Evolutionary conservation across 2,329 filamentous ascomycete genomes (phyloP), one percentile per base, ranked within the genome.

Genomic region (Arthrobotrys iridis): DNA sequence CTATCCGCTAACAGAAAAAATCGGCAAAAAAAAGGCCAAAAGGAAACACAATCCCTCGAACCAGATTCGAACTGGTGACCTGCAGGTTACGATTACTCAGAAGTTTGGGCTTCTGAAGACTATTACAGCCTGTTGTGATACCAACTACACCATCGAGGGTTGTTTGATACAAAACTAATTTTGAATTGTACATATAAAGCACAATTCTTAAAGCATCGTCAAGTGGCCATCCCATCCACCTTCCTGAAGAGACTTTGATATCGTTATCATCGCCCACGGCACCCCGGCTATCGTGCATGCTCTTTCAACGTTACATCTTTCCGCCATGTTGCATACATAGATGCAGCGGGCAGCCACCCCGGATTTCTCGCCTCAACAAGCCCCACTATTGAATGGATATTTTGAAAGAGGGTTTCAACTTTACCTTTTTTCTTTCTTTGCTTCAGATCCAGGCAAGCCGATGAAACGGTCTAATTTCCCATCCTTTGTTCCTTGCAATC

Each of bases 61-160:
- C 70, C 70, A 74, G 70, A 74, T 74, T 74, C 70, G 70, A 74
- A 74, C 70, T 74, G 70, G 70, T 74, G 70, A 74, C 70, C 70
- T 74, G 70, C 70, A 74, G 70, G 70, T 74, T 74, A 74, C 70
- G 52, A 74, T 60, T 67, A 57, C 55, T 58, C 46, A 50, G 66
- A 55, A 55, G 50, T 52, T 52, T 55, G 57, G 45, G 60, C 66
- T 63, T 67, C 70, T 40, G 55, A 74, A 74, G 70, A 74, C 70
- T 66, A 62, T 74, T 74, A 74, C 70, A 74, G 70, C 70, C 70
- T 74, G 70, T 74, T 74, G 70, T 74, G 70, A 74, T 74, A 74
- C 70, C 70, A 74, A 74, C 70, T 74, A 74, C 70, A 74, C 70
- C 70, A 74, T 74, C 70, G 70, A 74, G 70, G 70, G 70, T 67